Evolutionary conservation across 495 filamentous ascomycete genomes (phyloP).

Genomic region (Corynascus novoguineensis): DNA sequence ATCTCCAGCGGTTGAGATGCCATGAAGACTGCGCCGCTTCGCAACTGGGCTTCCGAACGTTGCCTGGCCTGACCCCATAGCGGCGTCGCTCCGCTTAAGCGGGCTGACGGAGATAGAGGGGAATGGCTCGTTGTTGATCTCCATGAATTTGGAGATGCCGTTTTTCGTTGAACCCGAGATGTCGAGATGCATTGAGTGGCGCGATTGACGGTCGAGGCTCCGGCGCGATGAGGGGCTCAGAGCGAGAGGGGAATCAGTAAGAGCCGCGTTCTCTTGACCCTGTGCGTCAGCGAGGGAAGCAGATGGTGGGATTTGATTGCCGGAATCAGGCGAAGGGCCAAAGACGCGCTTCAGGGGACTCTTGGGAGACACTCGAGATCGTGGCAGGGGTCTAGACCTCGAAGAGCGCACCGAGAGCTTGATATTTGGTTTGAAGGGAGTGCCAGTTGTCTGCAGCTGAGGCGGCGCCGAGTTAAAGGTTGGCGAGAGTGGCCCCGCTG

Average conservation of each 20-base stretch:
- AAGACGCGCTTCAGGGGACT: constrained; percentile 74
- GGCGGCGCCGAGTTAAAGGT: constrained; percentile 28
- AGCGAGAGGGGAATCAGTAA: constrained; percentile 27
- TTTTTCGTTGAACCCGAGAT: constrained; percentile 45
- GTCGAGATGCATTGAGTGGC: constrained; percentile 46
- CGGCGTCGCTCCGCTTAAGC: constrained; percentile 84
- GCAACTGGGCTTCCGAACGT: constrained; percentile 75
- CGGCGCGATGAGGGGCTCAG: constrained; percentile 40
- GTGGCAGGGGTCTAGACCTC: constrained; percentile 41
- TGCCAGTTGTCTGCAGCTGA: constrained; percentile 31
- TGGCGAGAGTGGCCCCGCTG: constrained; percentile 21
- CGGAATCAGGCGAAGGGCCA: constrained; percentile 61
- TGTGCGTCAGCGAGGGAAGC: constrained; percentile 30
- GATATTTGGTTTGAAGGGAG: constrained; percentile 40
- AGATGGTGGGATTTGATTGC: constrained; percentile 55
- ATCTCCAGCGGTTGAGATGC: constrained; percentile 48
- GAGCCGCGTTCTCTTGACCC: constrained; percentile 54
- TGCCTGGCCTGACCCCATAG: constrained; percentile 76
- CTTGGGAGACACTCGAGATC: constrained; percentile 57
- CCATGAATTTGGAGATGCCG: constrained; percentile 42
- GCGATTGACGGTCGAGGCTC: constrained; percentile 39
- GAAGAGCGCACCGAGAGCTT: constrained; percentile 51
- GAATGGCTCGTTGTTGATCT: constrained; percentile 31
- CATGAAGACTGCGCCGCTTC: constrained; percentile 80
- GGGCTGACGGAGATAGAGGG: constrained; percentile 68